Evolutionary conservation across 768 basidiomycete species (phyloP).

Genomic region (Holtermannia corniformis): DNA sequence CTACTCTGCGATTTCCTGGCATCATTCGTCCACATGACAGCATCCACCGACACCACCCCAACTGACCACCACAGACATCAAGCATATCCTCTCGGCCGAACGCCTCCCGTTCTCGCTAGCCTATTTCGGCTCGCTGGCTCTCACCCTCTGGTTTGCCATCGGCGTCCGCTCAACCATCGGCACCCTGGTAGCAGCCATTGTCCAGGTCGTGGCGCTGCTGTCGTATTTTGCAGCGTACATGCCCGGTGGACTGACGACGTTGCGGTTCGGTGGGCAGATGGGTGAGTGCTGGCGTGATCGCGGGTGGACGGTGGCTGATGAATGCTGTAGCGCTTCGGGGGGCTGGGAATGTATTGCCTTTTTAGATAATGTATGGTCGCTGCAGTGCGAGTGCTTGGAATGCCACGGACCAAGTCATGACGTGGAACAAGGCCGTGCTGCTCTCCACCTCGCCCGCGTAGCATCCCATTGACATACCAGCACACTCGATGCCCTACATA

Average conservation of each 20-base stretch:
- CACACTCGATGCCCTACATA: background rate
- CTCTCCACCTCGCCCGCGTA: background rate
- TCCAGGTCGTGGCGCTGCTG: conserved; percentile 73
- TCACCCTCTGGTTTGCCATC: conserved; percentile 86
- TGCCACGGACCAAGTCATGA: no score
- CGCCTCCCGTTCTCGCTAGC: conserved; percentile 73
- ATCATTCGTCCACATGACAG: no score
- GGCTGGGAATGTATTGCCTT: conserved; percentile 69
- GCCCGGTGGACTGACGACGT: conserved; percentile 56
- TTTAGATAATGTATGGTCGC: conserved; percentile 45
- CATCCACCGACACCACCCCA: background rate
- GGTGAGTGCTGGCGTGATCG: conserved; percentile 3
- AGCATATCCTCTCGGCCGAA: conserved; percentile 67
- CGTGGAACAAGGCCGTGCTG: background rate
- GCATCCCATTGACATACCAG: background rate
- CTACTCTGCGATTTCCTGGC: no score
- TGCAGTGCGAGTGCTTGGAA: no score
- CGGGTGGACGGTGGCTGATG: conserved; percentile 51
- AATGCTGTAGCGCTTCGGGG: conserved; percentile 77
- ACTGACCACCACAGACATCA: conserved; percentile 47
- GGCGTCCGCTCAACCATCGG: conserved; percentile 83
- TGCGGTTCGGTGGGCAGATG: conserved; percentile 42
- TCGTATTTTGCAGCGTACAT: conserved; percentile 91
- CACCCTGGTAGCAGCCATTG: conserved; percentile 67
- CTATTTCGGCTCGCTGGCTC: conserved; percentile 70